These are phyloP conservation scores for Pleurotus tuoliensis DNA, from an alignment of 768 basidiomycete genomes.

Conservation along the genomic window DNA sequence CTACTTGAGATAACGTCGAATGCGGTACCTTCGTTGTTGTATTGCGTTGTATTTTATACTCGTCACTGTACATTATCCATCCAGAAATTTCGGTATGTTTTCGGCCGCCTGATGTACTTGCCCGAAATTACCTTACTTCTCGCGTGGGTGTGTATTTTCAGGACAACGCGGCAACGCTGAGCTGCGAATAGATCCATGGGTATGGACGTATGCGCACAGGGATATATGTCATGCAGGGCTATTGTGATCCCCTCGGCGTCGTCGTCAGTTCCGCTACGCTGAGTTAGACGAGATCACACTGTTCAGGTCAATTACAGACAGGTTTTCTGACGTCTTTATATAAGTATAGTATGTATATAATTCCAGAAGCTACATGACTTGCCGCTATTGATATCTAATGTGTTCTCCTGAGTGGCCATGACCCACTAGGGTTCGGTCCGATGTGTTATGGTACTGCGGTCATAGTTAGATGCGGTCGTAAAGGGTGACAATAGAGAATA, in stretches of 20 bases:
- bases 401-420: slow-evolving; percentile 37
- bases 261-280: neutral
- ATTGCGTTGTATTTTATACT: neutral
- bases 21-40: neutral
- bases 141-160: slow-evolving; percentile 4
- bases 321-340: neutral
- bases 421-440: slow-evolving; percentile 33
- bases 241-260: neutral
- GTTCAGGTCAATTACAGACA: neutral
- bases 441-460: slow-evolving; percentile 24
- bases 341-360: slow-evolving; percentile 2
- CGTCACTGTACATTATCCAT: too few relatives aligned
- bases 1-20: neutral
- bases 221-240: neutral
- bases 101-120: neutral
- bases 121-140: slow-evolving; percentile 1
- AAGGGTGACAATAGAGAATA: neutral
- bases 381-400: slow-evolving; percentile 36
- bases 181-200: slow-evolving; percentile 2
- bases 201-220: neutral
- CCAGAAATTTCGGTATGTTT: neutral
- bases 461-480: slow-evolving; percentile 1
- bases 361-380: slow-evolving; percentile 1
- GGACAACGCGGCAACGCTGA: neutral
- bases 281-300: neutral